A percentile compares a stretch with the other conserved stretches of the same genome.
Evolutionary conservation across 202 grass and related monocot species (phyloP).

Genomic region (Eragrostis tef): DNA sequence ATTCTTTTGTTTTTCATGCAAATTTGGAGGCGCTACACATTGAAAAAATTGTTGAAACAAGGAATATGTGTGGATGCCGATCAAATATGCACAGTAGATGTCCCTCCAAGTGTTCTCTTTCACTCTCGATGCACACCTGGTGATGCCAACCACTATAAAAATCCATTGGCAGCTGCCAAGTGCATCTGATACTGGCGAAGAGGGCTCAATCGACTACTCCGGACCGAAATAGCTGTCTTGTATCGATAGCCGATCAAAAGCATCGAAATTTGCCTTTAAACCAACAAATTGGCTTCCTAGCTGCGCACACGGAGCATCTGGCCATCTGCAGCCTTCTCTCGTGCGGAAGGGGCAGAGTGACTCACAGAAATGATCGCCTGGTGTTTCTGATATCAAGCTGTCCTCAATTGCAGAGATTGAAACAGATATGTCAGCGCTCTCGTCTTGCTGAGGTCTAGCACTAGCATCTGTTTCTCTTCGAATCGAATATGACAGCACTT

Average conservation of each 20-base stretch:
- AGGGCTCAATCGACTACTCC: conserved; percentile 50
- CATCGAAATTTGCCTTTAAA: conserved; percentile 94
- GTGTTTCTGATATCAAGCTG: conserved; percentile 53
- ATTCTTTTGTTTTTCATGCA: conserved; percentile 29
- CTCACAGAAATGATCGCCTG: conserved; percentile 63
- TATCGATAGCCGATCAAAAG: conserved; percentile 83
- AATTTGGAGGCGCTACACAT: conserved; percentile 20
- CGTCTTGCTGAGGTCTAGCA: conserved; percentile 44
- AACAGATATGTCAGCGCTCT: conserved; percentile 64
- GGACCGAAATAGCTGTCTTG: conserved; percentile 80
- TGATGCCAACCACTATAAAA: conserved; percentile 44
- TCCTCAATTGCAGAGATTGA: conserved; percentile 87
- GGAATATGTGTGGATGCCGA: conserved; percentile 16
- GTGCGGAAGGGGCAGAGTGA: conserved; percentile 75
- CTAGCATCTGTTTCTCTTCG: conserved; percentile 42
- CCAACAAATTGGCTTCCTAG: conserved; percentile 90
- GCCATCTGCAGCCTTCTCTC: conserved; percentile 92
- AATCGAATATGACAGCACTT: conserved; percentile 53
- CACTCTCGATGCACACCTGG: background rate
- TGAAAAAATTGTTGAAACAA: conserved; percentile 27
- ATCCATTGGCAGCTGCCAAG: conserved; percentile 43
- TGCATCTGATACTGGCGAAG: conserved; percentile 6
- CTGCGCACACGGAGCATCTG: conserved; percentile 80
- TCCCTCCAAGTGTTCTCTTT: background rate
- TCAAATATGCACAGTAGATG: conserved; percentile 2